Evolutionary conservation across 345 rosid genomes (phyloP).

Genomic region (Barbarea vulgaris): DNA sequence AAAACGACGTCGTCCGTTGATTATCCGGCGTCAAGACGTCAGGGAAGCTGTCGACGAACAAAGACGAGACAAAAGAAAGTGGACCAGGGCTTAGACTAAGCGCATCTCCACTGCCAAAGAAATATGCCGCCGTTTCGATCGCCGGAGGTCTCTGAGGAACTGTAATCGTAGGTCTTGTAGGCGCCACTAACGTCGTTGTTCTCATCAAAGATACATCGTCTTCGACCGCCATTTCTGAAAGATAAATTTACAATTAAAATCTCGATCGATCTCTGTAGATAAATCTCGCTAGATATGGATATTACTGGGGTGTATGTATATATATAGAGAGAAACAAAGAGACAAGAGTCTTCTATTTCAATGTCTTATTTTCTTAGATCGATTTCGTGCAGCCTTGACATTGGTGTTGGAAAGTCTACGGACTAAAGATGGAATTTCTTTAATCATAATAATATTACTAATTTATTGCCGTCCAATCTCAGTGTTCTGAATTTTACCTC

Average conservation of each 20-base stretch:
- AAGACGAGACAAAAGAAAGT: slow-evolving; percentile 79
- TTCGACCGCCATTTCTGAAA: slow-evolving; percentile 48
- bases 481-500: slow-evolving; percentile 11
- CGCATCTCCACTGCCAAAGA: slow-evolving; percentile 51
- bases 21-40: slow-evolving; percentile 48
- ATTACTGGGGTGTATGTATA: neutral
- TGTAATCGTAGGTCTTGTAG: slow-evolving; percentile 65
- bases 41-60: slow-evolving; percentile 65
- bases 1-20: slow-evolving; percentile 56
- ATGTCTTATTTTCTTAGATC: slow-evolving; percentile 28
- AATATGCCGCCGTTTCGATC: slow-evolving; percentile 53
- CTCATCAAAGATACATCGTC: slow-evolving; percentile 44
- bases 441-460: slow-evolving; percentile 1
- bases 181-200: slow-evolving; percentile 39
- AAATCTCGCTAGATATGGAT: slow-evolving; percentile 18
- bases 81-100: slow-evolving; percentile 89
- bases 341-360: slow-evolving; percentile 43
- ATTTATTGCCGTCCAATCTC: slow-evolving; percentile 33
- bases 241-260: neutral
- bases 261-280: neutral
- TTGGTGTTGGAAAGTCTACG: slow-evolving; percentile 37
- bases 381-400: slow-evolving; percentile 46
- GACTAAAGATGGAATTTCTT: slow-evolving; percentile 31
- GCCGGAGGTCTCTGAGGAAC: slow-evolving; percentile 68
- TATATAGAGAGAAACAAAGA: slow-evolving; percentile 15